Conservation (phyloP, 169 alveolate species). For the Amoebophrya sp. region DNA sequence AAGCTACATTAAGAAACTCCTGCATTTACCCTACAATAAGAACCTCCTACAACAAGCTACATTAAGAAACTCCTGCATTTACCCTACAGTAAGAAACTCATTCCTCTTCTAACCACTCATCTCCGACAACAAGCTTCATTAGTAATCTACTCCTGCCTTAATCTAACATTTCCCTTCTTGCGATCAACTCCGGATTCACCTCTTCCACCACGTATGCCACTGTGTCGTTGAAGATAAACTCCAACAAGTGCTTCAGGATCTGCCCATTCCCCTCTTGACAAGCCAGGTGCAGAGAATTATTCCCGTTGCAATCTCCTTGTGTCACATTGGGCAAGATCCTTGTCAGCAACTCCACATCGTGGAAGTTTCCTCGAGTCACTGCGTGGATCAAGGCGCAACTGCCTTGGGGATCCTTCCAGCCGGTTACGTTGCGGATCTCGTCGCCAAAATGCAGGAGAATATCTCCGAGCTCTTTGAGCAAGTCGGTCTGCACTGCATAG, state of each 20-base stretch:
- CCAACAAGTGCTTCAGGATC: not conserved
- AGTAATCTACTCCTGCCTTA: too few species aligned
- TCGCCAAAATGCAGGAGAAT: constrained; percentile 3
- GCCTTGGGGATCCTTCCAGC: constrained; percentile 34
- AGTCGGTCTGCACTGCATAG: constrained; percentile 24
- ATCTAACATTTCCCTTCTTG: not conserved
- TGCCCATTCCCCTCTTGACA: constrained; percentile 1
- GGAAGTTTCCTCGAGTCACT: not conserved
- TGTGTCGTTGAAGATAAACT: not conserved
- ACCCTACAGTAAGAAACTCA: too few species aligned
- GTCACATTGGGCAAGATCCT: not conserved
- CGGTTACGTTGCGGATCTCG: not conserved
- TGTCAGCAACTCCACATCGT: not conserved
- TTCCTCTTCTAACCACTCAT: too few species aligned
- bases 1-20: too few species aligned
- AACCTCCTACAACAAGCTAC: too few species aligned
- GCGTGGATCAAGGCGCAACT: constrained; percentile 21
- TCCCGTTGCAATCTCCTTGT: constrained; percentile 18
- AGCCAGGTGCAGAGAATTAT: constrained; percentile 30
- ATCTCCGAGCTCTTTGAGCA: not conserved
- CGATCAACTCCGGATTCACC: not conserved
- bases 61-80: too few species aligned
- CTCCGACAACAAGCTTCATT: too few species aligned
- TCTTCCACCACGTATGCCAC: not conserved
- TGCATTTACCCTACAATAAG: too few species aligned